These are phyloP conservation scores for Russula earlei DNA, from an alignment of 768 basidiomycete genomes.

Conservation along the genomic window DNA sequence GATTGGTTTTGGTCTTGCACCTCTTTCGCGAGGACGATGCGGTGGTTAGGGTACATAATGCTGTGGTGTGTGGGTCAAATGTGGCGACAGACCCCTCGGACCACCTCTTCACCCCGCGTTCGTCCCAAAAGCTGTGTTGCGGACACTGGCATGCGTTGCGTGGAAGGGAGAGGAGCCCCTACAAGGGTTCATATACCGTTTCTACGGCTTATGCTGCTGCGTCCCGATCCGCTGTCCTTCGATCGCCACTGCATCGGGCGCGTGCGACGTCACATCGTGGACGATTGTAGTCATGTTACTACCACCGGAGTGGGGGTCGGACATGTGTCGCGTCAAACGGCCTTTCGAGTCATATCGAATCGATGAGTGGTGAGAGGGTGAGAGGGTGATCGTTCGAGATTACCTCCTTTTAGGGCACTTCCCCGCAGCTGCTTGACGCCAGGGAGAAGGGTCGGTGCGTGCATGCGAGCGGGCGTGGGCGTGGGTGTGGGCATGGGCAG, in stretches of 20 bases:
- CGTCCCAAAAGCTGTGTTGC: conserved; percentile 1
- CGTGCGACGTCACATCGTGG: not conserved
- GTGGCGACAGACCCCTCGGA: not conserved
- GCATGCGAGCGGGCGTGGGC: not conserved
- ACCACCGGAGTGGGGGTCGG: not conserved
- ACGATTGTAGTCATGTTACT: not conserved
- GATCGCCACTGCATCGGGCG: conserved; percentile 14
- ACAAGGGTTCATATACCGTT: conserved; percentile 3
- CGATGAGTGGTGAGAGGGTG: not conserved
- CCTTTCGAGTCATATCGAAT: not conserved
- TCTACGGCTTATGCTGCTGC: conserved; percentile 1
- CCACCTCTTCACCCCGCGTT: not conserved
- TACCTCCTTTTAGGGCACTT: not conserved
- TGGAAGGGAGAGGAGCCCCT: not conserved
- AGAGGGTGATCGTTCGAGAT: not conserved
- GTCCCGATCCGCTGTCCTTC: conserved; percentile 11
- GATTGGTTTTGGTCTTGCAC: not conserved
- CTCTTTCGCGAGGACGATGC: too few species aligned
- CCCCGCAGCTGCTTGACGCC: conserved; percentile 4
- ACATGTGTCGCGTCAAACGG: conserved; percentile 2
- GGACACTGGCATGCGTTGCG: not conserved
- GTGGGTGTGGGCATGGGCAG: not conserved
- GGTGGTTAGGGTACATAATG: not conserved
- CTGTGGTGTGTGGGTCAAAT: not conserved
- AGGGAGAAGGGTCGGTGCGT: not conserved